These are phyloP conservation scores for Yarrowia sp. DNA, from an alignment of 805 yeast species.

Conservation along the genomic window DNA sequence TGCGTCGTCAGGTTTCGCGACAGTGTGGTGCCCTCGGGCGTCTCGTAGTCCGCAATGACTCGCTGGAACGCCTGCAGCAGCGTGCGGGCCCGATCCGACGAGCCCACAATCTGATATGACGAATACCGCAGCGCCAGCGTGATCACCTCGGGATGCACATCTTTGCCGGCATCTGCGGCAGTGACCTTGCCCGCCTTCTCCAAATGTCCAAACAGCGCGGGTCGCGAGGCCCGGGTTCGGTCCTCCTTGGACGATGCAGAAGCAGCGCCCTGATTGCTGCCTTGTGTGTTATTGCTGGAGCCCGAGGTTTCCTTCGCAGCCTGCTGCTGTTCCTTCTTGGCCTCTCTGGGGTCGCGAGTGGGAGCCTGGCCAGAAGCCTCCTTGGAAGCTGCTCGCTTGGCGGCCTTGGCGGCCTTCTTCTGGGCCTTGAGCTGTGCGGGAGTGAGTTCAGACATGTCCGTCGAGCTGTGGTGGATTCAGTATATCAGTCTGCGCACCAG, in stretches of 20 bases:
- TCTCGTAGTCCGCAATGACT: slow-evolving; percentile 74
- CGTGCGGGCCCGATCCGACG: slow-evolving; percentile 77
- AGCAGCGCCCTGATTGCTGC: background rate
- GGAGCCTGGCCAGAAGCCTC: slow-evolving; percentile 50
- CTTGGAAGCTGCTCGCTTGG: slow-evolving; percentile 85
- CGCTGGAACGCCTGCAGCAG: slow-evolving; percentile 82
- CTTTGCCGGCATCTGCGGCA: slow-evolving; percentile 47
- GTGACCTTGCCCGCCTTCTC: slow-evolving; percentile 39
- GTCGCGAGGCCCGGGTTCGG: slow-evolving; percentile 30
- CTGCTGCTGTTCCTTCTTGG: slow-evolving; percentile 6
- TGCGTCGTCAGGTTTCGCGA: slow-evolving; percentile 86
- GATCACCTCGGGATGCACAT: slow-evolving; percentile 83
- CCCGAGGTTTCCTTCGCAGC: slow-evolving; percentile 19
- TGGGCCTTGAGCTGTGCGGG: slow-evolving; percentile 84
- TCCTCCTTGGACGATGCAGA: slow-evolving; percentile 18
- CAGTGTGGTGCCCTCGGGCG: slow-evolving; percentile 82
- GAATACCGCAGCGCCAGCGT: slow-evolving; percentile 77
- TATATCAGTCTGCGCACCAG: background rate
- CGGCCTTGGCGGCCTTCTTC: slow-evolving; percentile 87
- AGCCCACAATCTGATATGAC: slow-evolving; percentile 83
- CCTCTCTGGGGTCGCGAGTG: slow-evolving; percentile 40
- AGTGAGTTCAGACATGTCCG: slow-evolving; percentile 41
- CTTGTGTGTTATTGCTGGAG: slow-evolving; percentile 20
- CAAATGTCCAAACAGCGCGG: slow-evolving; percentile 43
- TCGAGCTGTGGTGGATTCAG: background rate